Conservation (phyloP, 2,329 filamentous ascomycete species). For the Cryphonectria naterciae region DNA sequence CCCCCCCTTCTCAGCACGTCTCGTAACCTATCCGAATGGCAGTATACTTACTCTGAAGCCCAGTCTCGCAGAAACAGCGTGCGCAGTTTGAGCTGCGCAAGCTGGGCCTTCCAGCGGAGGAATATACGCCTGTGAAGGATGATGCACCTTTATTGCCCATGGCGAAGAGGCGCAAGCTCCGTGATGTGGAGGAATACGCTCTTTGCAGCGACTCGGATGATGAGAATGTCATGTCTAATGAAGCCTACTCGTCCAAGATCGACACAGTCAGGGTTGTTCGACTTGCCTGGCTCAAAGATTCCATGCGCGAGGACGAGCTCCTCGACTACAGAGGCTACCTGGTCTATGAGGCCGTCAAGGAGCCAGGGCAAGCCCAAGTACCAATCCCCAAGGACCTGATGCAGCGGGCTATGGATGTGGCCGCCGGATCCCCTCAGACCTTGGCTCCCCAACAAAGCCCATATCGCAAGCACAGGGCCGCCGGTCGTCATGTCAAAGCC, state of each 20-base stretch:
- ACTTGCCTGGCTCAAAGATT: conserved; percentile 62
- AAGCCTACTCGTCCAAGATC: background rate
- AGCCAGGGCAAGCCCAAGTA: conserved; percentile 11
- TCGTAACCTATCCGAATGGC: background rate
- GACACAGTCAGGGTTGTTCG: conserved; percentile 54
- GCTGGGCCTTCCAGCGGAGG: conserved; percentile 63
- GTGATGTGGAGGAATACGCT: conserved; percentile 28
- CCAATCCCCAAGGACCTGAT: conserved; percentile 18
- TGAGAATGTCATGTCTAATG: conserved; percentile 23
- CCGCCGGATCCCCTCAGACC: conserved; percentile 16
- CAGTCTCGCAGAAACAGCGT: conserved; percentile 66
- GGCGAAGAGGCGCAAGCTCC: conserved; percentile 33
- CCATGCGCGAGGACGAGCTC: conserved; percentile 46
- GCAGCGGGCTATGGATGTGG: conserved; percentile 19
- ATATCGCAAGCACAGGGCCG: conserved; percentile 27
- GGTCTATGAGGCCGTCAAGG: conserved; percentile 55
- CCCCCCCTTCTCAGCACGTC: background rate
- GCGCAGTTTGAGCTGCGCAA: conserved; percentile 78
- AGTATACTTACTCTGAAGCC: background rate
- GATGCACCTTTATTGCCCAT: conserved; percentile 32
- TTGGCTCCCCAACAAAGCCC: conserved; percentile 1
- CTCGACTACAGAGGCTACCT: conserved; percentile 56
- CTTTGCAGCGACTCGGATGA: conserved; percentile 33
- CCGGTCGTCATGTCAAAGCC: conserved; percentile 27
- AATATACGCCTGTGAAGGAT: conserved; percentile 38